Percentiles rank a stretch among this genome's conserved stretches.
Evolutionary conservation across 2,329 filamentous ascomycete genomes (phyloP).

Genomic region (Endoconidiophora polonica): DNA sequence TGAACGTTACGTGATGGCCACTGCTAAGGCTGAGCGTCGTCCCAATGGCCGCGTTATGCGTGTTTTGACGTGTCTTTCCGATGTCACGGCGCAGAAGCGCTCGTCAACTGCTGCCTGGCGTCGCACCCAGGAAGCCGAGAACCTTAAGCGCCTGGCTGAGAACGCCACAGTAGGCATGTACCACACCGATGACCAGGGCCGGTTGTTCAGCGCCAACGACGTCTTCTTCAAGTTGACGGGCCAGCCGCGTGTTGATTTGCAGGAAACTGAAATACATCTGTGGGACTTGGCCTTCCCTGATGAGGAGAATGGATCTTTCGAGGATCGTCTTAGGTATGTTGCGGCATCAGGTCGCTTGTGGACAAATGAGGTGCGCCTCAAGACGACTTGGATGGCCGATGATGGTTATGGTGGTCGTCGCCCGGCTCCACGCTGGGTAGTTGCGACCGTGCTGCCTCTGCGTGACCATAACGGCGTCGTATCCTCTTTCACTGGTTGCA

Average conservation of each 20-base stretch:
- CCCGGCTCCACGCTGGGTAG: constrained; percentile 30
- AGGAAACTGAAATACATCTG: constrained; percentile 24
- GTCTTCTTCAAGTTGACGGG: constrained; percentile 37
- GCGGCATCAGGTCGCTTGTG: constrained; percentile 26
- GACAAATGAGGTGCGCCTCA: constrained; percentile 32
- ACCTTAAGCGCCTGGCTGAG: constrained; percentile 37
- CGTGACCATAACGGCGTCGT: constrained; percentile 29
- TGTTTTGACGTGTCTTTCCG: constrained; percentile 32
- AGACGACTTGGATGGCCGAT: constrained; percentile 28
- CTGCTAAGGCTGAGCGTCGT: constrained; percentile 29
- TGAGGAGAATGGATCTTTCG: constrained; percentile 27
- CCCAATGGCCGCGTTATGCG: constrained; percentile 27
- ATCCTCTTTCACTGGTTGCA: constrained; percentile 29
- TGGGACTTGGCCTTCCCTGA: constrained; percentile 29
- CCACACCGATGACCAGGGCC: constrained; percentile 33
- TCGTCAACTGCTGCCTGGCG: constrained; percentile 31
- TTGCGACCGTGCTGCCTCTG: constrained; percentile 34
- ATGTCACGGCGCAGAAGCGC: constrained; percentile 33
- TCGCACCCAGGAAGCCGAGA: constrained; percentile 34
- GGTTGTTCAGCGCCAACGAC: constrained; percentile 33
- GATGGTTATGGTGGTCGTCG: constrained; percentile 29
- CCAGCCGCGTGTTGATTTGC: constrained; percentile 27
- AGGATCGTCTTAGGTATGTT: constrained; percentile 25
- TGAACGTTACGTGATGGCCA: constrained; percentile 28
- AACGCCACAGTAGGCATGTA: constrained; percentile 39